Base-by-base conservation (phyloP, 768 basidiomycete genomes). In the Lanmaoa rubissima region DNA sequence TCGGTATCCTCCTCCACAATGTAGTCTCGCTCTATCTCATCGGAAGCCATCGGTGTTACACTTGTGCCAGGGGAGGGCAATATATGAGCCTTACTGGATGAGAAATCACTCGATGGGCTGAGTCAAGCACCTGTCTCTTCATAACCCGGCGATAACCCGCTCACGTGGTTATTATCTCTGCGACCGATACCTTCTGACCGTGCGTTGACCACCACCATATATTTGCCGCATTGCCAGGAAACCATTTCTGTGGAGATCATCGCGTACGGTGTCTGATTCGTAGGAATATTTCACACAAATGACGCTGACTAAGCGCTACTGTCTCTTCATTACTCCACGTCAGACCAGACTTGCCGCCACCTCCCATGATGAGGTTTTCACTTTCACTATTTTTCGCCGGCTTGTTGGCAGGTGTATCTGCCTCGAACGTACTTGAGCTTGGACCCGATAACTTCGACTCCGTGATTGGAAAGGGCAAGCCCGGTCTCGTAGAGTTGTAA, bases 401-500 rank as follows among this genome's bases (percentile, higher is more conserved):
- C 21, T 65, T 88, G 11, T 64, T 86, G 60, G 80, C 83, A 43
- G 74, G 75, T 36, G 86, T 76, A 13, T 73, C 75, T 55, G 89
- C 90, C 43, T 94, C 90, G 10, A 93, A 94, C 66, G 94, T 97
- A 49, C 58, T 94, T 43, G 92, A 94, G 9, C 84, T 96, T 45
- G 81, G 70, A 45, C 78, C 88, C 0, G 77, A 79, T 59, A 91
- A 88, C 74, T 97, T 94, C 68, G 87, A 93, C 70, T 62, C 75
- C 31, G 70, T 85, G 54, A 75, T 96, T 65, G 94, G 93, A 48
- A 74, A 87, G 55, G 91, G 88, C 53, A 90, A 83, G 66, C 88
- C 91, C 53, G 92, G 87, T 65, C 79, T 94, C 35, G 91, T 96
- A 26, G 93, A 95, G 75, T 95, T 96, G 92, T 94, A 65, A 73